Conservation (phyloP, 2,329 filamentous ascomycete species). For the Talaromyces sp. region DNA sequence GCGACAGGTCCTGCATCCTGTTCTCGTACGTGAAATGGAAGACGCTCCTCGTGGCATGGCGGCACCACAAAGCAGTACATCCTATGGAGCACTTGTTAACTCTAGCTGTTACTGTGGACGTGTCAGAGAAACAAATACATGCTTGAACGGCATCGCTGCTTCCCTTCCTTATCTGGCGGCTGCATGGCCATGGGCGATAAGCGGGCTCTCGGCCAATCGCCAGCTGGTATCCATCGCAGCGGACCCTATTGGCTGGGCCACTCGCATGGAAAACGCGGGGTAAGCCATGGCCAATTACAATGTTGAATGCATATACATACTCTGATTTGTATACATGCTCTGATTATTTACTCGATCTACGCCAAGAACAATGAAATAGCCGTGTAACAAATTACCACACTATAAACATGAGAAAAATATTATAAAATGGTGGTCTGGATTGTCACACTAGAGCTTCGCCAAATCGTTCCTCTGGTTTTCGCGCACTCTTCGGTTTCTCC, state of each 20-base stretch:
- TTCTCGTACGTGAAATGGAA: conserved; percentile 15
- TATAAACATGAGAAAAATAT: too few species aligned
- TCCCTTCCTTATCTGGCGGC: background rate
- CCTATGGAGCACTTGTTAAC: too few species aligned
- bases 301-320: too few species aligned
- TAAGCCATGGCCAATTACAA: background rate
- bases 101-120: background rate
- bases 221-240: background rate
- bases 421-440: background rate
- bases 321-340: background rate
- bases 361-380: too few species aligned
- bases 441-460: background rate
- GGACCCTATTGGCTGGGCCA: background rate
- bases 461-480: conserved; percentile 2
- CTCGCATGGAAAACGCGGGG: background rate
- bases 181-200: background rate
- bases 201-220: background rate
- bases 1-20: conserved; percentile 18
- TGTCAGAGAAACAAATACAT: background rate
- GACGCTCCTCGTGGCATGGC: background rate
- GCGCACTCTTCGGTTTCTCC: conserved; percentile 14
- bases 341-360: background rate
- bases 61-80: background rate
- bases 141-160: background rate
- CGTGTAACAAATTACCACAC: background rate